Evolutionary conservation across 345 rosid genomes (phyloP), one percentile per base, ranked within the genome.

Genomic region (Xanthoceras sorbifolium): DNA sequence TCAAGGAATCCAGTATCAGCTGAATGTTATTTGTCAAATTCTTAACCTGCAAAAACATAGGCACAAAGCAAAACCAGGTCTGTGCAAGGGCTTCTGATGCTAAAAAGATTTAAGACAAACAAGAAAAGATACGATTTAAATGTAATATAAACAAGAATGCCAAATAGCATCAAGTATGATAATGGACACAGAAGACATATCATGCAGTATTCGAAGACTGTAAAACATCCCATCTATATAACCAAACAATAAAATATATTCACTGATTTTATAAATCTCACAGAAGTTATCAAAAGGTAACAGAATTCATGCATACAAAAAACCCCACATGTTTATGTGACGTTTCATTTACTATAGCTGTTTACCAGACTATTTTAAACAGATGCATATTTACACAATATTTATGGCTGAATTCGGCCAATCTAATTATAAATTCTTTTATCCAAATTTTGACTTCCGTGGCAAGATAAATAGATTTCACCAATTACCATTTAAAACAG

Each of bases 1-100:
- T 80, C 83, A 93, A 75, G 59, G 89, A 89, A 52, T 91, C 91
- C 81, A 93, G 77, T 77, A 93, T 89, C 48, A 92, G 69, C 66
- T 85, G 86, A 74, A 84, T 78, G 80, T 83, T 78, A 61, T 64
- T 76, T 26, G 97, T 93, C 85, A 90, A 80, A 71, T 26, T 85
- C 73, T 65, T 80, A 71, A 93, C 94, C 98, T 93, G 89, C 72
- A 85, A 82, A 78, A 85, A 48, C 40, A 63, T 57, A 69, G 36
- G 36, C 65, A 72, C 52, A 52, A 9, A 75, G 68, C 23, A 67
- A 77, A 76, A 48, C 31, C 48, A 74, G 48, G 76, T 34, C 73
- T 29, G 42, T 42, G 48, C 76, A 79, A 42, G 48, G 62, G 44
- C 25, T 70, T 65, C 34, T 66, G 5, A n/a, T 22, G 63, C 2